A percentile compares a stretch with the other conserved stretches of the same genome.
Conservation (phyloP, 768 basidiomycete genomes). For the Rhodotorula babjevae region DNA sequence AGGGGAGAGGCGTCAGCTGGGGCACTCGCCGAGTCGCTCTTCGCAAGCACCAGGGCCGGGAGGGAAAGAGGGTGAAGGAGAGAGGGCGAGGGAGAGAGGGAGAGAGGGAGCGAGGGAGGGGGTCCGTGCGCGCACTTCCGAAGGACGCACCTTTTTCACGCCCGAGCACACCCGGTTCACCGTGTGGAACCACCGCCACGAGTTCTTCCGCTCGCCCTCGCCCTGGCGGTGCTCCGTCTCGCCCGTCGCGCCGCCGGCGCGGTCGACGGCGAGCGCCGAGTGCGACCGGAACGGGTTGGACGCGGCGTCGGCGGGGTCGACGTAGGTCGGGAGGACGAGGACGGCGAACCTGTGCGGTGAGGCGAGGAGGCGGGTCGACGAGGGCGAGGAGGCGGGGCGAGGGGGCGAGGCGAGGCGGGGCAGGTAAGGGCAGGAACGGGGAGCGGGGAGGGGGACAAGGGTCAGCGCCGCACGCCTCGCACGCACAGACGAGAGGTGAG, state of each 20-base stretch:
- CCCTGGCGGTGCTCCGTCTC: conserved; percentile 24
- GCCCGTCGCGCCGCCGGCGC: neutral
- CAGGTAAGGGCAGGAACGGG: no score
- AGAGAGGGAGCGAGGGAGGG: no score
- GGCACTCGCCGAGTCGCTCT: no score
- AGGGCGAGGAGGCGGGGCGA: no score
- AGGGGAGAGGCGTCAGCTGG: neutral
- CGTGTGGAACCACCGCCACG: conserved; percentile 95
- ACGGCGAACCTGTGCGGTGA: conserved; percentile 67
- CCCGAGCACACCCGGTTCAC: conserved; percentile 94
- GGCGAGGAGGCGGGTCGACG: no score
- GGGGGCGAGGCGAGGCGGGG: no score
- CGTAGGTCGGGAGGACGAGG: conserved; percentile 84
- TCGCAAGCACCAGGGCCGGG: conserved; percentile 74
- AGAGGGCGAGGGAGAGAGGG: no score
- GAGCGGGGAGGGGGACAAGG: no score
- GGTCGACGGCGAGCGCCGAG: conserved; percentile 14
- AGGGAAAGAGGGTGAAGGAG: neutral
- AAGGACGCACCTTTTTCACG: conserved; percentile 79
- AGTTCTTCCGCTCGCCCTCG: conserved; percentile 49
- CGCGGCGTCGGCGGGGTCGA: conserved; percentile 67
- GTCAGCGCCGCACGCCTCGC: no score
- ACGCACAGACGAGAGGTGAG: no score
- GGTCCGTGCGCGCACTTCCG: no score
- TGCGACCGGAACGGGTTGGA: conserved; percentile 62